Evolutionary conservation across 768 basidiomycete genomes (phyloP).

Genomic region (Lactarius pseudohatsudake): DNA sequence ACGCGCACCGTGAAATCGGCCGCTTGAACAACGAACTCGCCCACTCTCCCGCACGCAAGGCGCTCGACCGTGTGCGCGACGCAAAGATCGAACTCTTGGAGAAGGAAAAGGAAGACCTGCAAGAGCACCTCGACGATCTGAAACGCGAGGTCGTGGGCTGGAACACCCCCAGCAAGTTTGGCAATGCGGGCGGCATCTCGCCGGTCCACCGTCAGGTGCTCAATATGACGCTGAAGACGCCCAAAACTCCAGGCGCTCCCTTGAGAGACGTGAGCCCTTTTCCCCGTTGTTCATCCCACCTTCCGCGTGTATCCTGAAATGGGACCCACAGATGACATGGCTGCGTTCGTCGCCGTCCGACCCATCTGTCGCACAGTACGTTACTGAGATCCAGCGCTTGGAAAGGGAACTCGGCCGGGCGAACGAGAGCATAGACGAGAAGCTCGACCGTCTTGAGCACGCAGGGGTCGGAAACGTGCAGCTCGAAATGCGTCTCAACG

Average conservation of each 20-base stretch:
- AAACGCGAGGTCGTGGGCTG: slow-evolving; percentile 52
- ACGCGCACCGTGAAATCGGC: slow-evolving; percentile 74
- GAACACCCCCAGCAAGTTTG: slow-evolving; percentile 56
- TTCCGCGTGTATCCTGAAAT: slow-evolving; percentile 23
- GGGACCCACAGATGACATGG: slow-evolving; percentile 63
- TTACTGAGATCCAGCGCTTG: slow-evolving; percentile 71
- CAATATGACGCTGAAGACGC: slow-evolving; percentile 63
- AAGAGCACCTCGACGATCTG: slow-evolving; percentile 65
- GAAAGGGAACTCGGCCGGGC: slow-evolving; percentile 75
- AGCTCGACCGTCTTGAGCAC: slow-evolving; percentile 81
- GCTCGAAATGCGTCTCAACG: slow-evolving; percentile 67
- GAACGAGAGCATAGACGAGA: slow-evolving; percentile 85
- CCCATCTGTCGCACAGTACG: slow-evolving; percentile 55
- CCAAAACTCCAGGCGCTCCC: slow-evolving; percentile 78
- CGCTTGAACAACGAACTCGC: slow-evolving; percentile 62
- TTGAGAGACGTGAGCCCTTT: slow-evolving; percentile 66
- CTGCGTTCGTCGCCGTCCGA: slow-evolving; percentile 61
- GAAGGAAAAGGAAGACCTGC: slow-evolving; percentile 70
- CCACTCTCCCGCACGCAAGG: slow-evolving; percentile 73
- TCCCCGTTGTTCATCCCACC: not conserved
- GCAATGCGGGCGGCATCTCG: slow-evolving; percentile 62
- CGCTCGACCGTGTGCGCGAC: slow-evolving; percentile 76
- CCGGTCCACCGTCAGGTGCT: slow-evolving; percentile 74
- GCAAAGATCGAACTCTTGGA: slow-evolving; percentile 73
- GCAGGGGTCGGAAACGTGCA: slow-evolving; percentile 74